Evolutionary conservation across 2,329 filamentous ascomycete genomes (phyloP), one percentile per base, ranked within the genome.

Genomic region (Fusarium ambrosium): DNA sequence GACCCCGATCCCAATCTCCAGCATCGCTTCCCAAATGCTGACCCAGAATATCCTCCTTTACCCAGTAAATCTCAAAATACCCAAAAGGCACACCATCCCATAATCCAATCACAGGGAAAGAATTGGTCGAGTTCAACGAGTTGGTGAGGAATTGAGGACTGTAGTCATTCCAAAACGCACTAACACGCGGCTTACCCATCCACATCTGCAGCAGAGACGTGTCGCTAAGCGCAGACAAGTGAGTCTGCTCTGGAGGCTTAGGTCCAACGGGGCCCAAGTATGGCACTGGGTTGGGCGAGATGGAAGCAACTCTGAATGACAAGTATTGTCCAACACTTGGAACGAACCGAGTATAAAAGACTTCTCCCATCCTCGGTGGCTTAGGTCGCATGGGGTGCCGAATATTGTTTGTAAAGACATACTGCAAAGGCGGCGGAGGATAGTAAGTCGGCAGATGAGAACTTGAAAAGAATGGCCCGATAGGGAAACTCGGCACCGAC

Each of bases 11-110:
- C 83, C 93, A 98, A 78, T 98, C 94, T 9, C 89, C 90, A 0
- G 92, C 90, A 4, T 89, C 88, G 24, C 88, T 88, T 0, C 91
- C 88, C 5, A 97, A 83, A 73, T 94, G 88, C 58, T 88, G 89
- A 0, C 94, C 95, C 1, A 99, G 82, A 0, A 87, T 85, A 79
- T 98, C 97, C 81, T 99, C 97, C 79, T 97, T 98, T 4, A 97
- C 95, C 96, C 97, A 99, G 85, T 99, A 99, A 37, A 99, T 89
- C 85, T 99, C 97, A 81, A 99, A 98, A 81, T 97, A 99, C 0
- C 95, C 97, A 84, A 98, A 99, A 0, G 96, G 96, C 70, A 96
- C 93, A 13, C 95, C 95, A 77, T 98, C 95, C 94, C 96, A 99
- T 81, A 95, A 92, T 1, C 94, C 97, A 70, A 98, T 96, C 0